Conservation (phyloP, 1,284 basidiomycete species). For the Termitomyces sp. region DNA sequence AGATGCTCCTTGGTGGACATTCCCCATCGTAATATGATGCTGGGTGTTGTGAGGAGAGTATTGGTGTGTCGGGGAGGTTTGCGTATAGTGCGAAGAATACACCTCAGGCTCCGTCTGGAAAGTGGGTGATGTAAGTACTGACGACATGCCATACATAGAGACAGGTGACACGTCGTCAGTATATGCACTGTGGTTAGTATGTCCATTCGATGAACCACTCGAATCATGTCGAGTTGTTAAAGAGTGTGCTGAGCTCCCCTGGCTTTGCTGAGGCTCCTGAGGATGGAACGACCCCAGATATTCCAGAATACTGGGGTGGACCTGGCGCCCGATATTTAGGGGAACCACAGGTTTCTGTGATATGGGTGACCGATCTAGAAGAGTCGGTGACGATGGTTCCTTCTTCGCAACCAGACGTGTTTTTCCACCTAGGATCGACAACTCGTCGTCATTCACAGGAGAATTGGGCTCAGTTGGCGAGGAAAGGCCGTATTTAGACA, state of each 20-base stretch:
- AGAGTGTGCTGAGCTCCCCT: conserved; percentile 14
- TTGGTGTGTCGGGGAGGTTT: conserved; percentile 15
- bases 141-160: conserved; percentile 40
- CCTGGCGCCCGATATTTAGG: conserved; percentile 40
- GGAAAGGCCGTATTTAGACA: conserved; percentile 33
- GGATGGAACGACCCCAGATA: conserved; percentile 62
- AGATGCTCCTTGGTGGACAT: conserved; percentile 9
- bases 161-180: conserved; percentile 38
- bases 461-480: conserved; percentile 43
- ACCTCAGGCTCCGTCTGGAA: conserved; percentile 31
- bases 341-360: conserved; percentile 64
- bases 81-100: conserved; percentile 18
- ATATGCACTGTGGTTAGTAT: conserved; percentile 26
- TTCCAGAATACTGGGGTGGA: conserved; percentile 58
- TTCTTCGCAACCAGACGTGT: conserved; percentile 67
- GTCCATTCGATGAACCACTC: conserved; percentile 15
- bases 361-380: conserved; percentile 61
- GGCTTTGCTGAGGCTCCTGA: conserved; percentile 22
- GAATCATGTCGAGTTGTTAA: conserved; percentile 12
- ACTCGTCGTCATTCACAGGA: conserved; percentile 59
- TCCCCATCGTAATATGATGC: conserved; percentile 14
- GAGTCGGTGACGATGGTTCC: conserved; percentile 50
- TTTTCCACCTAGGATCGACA: conserved; percentile 64
- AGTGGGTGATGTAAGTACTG: conserved; percentile 24
- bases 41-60: conserved; percentile 22